These are phyloP conservation scores for Cyanidium caldarium DNA, from an alignment of 23 red algal species.

Conservation along the genomic window DNA sequence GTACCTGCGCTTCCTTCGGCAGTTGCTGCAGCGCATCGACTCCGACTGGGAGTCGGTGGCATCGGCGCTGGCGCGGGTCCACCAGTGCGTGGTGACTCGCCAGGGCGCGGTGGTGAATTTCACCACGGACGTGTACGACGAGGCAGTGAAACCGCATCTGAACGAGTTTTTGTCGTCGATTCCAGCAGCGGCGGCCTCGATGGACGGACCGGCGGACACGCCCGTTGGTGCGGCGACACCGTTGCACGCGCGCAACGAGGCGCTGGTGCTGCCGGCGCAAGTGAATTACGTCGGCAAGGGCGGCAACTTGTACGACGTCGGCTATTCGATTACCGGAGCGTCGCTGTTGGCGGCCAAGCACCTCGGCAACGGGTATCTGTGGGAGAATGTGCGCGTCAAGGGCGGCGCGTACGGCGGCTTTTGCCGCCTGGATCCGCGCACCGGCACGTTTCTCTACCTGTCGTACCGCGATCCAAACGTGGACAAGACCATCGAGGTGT, in stretches of 20 bases:
- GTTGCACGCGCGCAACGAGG: slow-evolving; percentile 45
- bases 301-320: slow-evolving; percentile 58
- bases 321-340: slow-evolving; percentile 43
- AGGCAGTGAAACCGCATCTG: slow-evolving; percentile 19
- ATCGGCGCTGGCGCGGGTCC: slow-evolving; percentile 30
- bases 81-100: slow-evolving; percentile 22
- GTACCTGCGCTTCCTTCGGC: slow-evolving; percentile 38
- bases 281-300: slow-evolving; percentile 96
- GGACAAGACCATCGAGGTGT: slow-evolving; percentile 44
- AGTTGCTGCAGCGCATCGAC: slow-evolving; percentile 43
- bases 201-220: background rate
- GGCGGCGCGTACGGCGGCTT: slow-evolving; percentile 96
- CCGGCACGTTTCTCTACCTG: slow-evolving; percentile 64
- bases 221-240: too few relatives aligned
- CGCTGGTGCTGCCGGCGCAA: slow-evolving; percentile 53
- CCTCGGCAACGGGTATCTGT: slow-evolving; percentile 71
- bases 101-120: slow-evolving; percentile 56
- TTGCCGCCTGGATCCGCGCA: slow-evolving; percentile 56
- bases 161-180: slow-evolving; percentile 38
- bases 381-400: slow-evolving; percentile 61
- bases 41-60: slow-evolving; percentile 52
- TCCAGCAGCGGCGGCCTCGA: slow-evolving; percentile 13
- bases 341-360: slow-evolving; percentile 51
- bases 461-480: slow-evolving; percentile 92
- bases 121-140: slow-evolving; percentile 30